Evolutionary conservation across 202 grass and related monocot genomes (phyloP), one percentile per base, ranked within the genome.

Genomic region (Brachypodium distachyon): DNA sequence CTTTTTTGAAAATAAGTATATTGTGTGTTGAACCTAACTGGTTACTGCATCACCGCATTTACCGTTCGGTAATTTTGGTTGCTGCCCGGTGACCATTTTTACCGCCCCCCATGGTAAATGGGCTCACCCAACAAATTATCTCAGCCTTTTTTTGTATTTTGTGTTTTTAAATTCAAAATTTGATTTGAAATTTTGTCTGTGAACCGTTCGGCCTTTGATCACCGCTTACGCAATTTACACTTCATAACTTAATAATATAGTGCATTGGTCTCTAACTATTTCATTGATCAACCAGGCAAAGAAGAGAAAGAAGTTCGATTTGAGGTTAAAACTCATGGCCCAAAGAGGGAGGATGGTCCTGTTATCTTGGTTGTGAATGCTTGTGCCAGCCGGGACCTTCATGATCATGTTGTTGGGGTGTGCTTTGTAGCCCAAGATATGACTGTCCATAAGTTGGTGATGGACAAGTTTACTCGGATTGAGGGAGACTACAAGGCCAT

Each of bases 341-440:
- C 73, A 34, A 84, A 63, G 52, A 84, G 74, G 25, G 91, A 92
- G 25, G 87, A 86, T 42, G 86, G 79, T 11, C 89, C 91, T 26
- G 85, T 98, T 61, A 86, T 92, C 46, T 82, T 98, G 65, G 82
- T 94, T 43, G 95, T 94, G 26, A 98, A 98, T 90, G 91, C 89
- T n/a, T 98, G 95, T 74, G 89, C 91, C 48, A 94, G 86, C 63
- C 87, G 89, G 3, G 91, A 92, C 74, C 77, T 94, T 77, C 81
- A 94, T 53, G 82, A 92, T 49, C 69, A 88, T 72, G 80, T 98
- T 67, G 89, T 98, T 46, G 95, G 95, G 11, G 95, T 88, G 26
- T 98, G 95, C 73, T 97, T 98, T 79, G 91, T 98, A 41, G 95
- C 95, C 44, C 95, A 98, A 74, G 95, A 98, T 68, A 88, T 98